These are phyloP conservation scores for Cornus suecica DNA, from an alignment of 148 eudicot species.

Conservation along the genomic window DNA sequence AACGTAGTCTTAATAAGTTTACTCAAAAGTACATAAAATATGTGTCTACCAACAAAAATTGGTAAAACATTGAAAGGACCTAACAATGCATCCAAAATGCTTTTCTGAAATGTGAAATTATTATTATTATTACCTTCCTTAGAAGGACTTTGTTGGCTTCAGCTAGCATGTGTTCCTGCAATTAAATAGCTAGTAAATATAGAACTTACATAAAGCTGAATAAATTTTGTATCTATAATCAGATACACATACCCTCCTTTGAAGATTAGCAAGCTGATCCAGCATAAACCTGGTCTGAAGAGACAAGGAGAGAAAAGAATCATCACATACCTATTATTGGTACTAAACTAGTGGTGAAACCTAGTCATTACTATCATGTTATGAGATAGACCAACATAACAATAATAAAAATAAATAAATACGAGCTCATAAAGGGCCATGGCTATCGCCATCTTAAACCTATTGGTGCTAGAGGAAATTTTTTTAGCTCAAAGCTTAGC, in stretches of 20 bases:
- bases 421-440: no score
- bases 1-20: no score
- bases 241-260: conserved; percentile 42
- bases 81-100: not conserved
- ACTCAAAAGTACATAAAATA: no score
- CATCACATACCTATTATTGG: not conserved
- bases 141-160: conserved; percentile 46
- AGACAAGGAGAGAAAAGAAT: not conserved
- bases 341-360: not conserved
- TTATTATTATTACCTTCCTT: conserved; percentile 36
- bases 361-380: no score
- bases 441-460: no score
- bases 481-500: no score
- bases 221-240: not conserved
- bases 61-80: not conserved
- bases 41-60: no score
- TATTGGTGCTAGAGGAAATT: no score
- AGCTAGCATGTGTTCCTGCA: conserved; percentile 53
- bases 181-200: not conserved
- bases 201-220: not conserved
- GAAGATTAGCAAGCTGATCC: conserved; percentile 56
- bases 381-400: no score
- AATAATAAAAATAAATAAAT: no score
- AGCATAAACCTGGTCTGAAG: conserved; percentile 58
- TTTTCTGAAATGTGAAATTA: not conserved